phyloP scores from a whole-genome alignment of 2,329 filamentous ascomycete genomes.

The Penicillium sp. region DNA sequence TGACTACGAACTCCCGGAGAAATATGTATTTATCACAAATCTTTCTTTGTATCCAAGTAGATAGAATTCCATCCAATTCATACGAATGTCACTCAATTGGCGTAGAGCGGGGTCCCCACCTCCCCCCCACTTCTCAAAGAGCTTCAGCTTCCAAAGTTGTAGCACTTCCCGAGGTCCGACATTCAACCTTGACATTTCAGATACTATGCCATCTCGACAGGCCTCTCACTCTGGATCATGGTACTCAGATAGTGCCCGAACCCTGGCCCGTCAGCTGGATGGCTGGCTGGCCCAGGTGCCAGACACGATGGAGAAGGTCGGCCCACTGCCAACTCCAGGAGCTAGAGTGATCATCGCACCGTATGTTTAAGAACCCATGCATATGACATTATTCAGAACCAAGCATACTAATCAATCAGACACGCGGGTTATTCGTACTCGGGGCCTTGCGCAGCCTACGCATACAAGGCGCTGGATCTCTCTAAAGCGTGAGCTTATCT shows the following conservation, averaged over 20 bases:
- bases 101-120: conserved; percentile 16
- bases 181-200: background rate
- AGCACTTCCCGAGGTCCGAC: background rate
- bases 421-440: conserved; percentile 95
- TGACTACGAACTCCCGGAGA: too few relatives aligned
- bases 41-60: too few relatives aligned
- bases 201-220: conserved; percentile 45
- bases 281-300: conserved; percentile 72
- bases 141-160: conserved; percentile 8
- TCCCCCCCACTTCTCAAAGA: conserved; percentile 29
- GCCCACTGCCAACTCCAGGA: conserved; percentile 65
- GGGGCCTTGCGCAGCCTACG: conserved; percentile 87
- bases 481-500: conserved; percentile 59
- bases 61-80: too few relatives aligned
- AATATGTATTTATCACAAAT: too few relatives aligned
- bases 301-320: conserved; percentile 60
- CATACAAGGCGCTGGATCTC: conserved; percentile 85
- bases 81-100: background rate
- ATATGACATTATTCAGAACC: background rate
- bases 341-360: conserved; percentile 89
- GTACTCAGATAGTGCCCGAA: conserved; percentile 65
- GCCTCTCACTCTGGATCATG: conserved; percentile 82
- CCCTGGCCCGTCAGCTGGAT: conserved; percentile 69
- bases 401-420: conserved; percentile 48
- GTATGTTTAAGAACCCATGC: conserved; percentile 54